Evolutionary conservation across 129 eudicot genomes (phyloP), one percentile per base, ranked within the genome.

Genomic region (Scalesia atractyloides): DNA sequence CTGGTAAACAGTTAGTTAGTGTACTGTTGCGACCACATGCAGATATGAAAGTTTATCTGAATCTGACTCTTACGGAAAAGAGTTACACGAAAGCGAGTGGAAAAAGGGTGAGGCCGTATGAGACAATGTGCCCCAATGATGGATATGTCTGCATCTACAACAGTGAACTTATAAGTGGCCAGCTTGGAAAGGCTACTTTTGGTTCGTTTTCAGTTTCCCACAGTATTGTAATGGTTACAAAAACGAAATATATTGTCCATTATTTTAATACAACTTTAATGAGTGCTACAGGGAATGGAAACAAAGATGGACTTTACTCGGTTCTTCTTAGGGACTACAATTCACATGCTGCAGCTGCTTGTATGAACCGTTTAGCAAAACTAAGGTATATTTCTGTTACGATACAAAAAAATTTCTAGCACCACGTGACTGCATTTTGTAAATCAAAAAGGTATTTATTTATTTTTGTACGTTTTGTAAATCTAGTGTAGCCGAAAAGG

Each of bases 341-440:
- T 72, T 67, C 97, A 72, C 91, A 95, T 91, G 97, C 97, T 41
- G 99, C 99, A 83, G 90, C 99, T 72, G 79, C 85, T 47, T 90
- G 99, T 82, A 95, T 95, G 99, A 95, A 95, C 70, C 93, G 97
- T 47, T 82, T 95, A 44, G 99, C 99, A 66, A 95, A 95, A 84
- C 74, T 95, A 65, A 95, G 98, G 98, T 94, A 77, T 20, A 17
- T 59, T 77, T n/a, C n/a, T n/a, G n/a, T n/a, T n/a, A n/a, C n/a
- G n/a, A n/a, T n/a, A n/a, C n/a, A n/a, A n/a, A n/a, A n/a, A n/a
- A n/a, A n/a, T n/a, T n/a, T 26, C 12, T 52, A 74, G 65, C 64
- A 16, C 64, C 64, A 51, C 20, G 39, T 51, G 49, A 33, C 76
- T 33, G 44, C 7, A 7, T 47, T 46, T 26, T 61, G 30, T 59